Base-by-base conservation (phyloP, 805 yeast species). In the Saccharomycopsis sp. region DNA sequence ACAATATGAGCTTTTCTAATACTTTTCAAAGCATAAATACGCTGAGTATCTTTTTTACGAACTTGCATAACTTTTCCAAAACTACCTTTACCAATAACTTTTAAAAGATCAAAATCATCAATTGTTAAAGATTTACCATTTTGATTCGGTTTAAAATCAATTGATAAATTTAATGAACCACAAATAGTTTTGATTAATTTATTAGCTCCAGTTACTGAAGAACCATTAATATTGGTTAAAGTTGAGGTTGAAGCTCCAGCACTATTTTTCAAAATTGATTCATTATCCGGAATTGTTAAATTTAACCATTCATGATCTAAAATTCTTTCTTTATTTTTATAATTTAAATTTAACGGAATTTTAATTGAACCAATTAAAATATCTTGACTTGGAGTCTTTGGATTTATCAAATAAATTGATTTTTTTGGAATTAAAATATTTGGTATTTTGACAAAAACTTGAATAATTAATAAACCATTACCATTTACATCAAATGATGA, bases 31-130 rank as follows among this genome's bases (percentile, higher is more conserved):
- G 98, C 98, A 59, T 92, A 92, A 19, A 92, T 79, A 58, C 89
- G 94, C 49, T 81, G 81, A 2, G 98, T 92, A 60, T 92, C 98
- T 52, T 84, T 85, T 62, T 92, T 92, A 48, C 87, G 78, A 31
- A 92, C 98, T 61, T 92, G 98, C 97, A 92, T 92, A 40, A 92
- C 98, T 62, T 92, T 92, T 39, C 98, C 98, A 58, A 92, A 92
- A 8, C 96, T 87, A 5, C 98, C 98, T 58, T 92, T 92, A 28
- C 98, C 98, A 41, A 92, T 86, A 18, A 92, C 98, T 61, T 92
- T 92, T 51, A 92, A 69, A 39, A 92, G 64, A 52, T 87, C 95
- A 62, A 92, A 89, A 55, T 89, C 96, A 42, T 87, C 95, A 50
- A 92, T 86, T 1, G 86, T 69, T 36, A 92, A 66, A 37, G 81